Percentiles rank a stretch among this genome's conserved stretches.
These are phyloP conservation scores for Stylosanthes scabra DNA, from an alignment of 331 rosid species.

Conservation along the genomic window DNA sequence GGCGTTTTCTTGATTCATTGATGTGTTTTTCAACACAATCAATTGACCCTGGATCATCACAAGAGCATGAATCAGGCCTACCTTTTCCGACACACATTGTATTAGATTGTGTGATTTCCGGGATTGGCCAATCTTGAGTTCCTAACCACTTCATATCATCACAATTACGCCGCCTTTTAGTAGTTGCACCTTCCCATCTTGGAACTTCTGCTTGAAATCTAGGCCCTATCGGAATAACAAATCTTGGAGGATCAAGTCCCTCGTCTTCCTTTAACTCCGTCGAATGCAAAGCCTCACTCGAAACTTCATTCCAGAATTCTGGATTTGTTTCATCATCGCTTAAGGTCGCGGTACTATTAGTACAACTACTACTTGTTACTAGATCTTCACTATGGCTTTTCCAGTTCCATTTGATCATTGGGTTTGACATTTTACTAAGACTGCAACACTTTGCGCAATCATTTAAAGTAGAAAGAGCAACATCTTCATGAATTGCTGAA, in stretches of 20 bases:
- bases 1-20: conserved; percentile 36
- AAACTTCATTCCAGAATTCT: not conserved
- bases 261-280: conserved; percentile 20
- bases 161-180: not conserved
- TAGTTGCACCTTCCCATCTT: conserved; percentile 37
- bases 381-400: conserved; percentile 4
- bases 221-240: conserved; percentile 53
- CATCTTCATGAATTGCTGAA: not conserved
- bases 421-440: conserved; percentile 23
- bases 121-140: conserved; percentile 41
- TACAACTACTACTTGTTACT: not conserved
- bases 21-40: conserved; percentile 43
- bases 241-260: conserved; percentile 23
- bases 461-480: not conserved
- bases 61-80: conserved; percentile 37
- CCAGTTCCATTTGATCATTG: conserved; percentile 1
- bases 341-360: not conserved
- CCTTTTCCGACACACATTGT: conserved; percentile 41
- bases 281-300: conserved; percentile 10
- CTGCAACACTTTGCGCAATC: not conserved
- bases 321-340: conserved; percentile 14
- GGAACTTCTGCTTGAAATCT: conserved; percentile 59
- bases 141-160: conserved; percentile 50
- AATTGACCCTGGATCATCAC: conserved; percentile 38
- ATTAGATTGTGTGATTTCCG: not conserved